These are phyloP conservation scores for Candida schatavii DNA, from an alignment of 805 yeast species.

Conservation along the genomic window DNA sequence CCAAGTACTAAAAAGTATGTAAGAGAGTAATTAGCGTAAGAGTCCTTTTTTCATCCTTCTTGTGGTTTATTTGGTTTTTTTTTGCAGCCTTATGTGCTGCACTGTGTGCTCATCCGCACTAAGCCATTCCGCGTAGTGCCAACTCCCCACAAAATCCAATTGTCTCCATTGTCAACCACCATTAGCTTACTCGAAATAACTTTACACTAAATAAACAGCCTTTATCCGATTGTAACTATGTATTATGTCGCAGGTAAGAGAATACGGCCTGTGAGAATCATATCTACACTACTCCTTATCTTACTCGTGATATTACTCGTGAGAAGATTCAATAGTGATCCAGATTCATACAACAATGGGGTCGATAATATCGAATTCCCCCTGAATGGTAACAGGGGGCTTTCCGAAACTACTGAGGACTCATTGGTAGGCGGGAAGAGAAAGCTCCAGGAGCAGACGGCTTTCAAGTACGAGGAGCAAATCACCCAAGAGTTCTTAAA, in stretches of 20 bases:
- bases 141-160: too few relatives aligned
- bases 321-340: neutral
- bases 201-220: too few relatives aligned
- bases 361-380: neutral
- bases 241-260: slow-evolving; percentile 6
- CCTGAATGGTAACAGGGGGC: neutral
- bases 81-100: too few relatives aligned
- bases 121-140: too few relatives aligned
- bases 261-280: slow-evolving; percentile 7
- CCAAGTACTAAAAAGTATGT: too few relatives aligned
- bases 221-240: too few relatives aligned
- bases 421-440: neutral
- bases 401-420: neutral
- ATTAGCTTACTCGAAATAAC: too few relatives aligned
- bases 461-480: neutral
- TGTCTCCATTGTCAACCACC: too few relatives aligned
- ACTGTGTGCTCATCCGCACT: too few relatives aligned
- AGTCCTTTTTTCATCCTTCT: too few relatives aligned
- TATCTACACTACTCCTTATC: slow-evolving; percentile 4
- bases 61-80: too few relatives aligned
- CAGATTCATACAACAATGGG: neutral
- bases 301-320: neutral
- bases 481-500: slow-evolving; percentile 15
- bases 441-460: neutral
- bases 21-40: too few relatives aligned